phyloP scores from a whole-genome alignment of 139 green algal species.

The Ettlia oleoabundans region DNA sequence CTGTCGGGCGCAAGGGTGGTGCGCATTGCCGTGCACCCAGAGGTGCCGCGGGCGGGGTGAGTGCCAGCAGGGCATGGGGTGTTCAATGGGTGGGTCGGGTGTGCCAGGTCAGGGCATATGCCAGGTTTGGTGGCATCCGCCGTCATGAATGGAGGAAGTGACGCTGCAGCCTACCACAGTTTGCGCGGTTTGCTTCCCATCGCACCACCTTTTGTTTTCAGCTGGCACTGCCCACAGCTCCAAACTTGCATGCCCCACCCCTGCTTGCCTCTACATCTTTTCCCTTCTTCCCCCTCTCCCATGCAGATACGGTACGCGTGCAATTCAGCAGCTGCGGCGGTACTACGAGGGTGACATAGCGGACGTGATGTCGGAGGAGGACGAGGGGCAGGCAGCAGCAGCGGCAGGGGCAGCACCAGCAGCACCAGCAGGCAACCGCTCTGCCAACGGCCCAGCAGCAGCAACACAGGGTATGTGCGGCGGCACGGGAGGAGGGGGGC shows the following conservation, averaged over 20 bases:
- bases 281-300: background rate
- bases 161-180: too few relatives aligned
- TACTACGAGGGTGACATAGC: conserved; percentile 79
- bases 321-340: conserved; percentile 65
- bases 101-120: too few relatives aligned
- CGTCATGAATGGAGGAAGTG: too few relatives aligned
- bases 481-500: background rate
- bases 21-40: conserved; percentile 94
- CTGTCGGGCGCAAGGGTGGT: conserved; percentile 94
- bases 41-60: conserved; percentile 83
- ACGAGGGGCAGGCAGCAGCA: conserved; percentile 36
- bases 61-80: background rate
- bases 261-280: background rate
- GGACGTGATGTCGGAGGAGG: conserved; percentile 52
- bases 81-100: background rate
- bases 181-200: too few relatives aligned
- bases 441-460: conserved; percentile 13
- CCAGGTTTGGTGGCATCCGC: too few relatives aligned
- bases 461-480: background rate
- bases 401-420: background rate
- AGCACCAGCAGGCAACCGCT: conserved; percentile 15
- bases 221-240: too few relatives aligned
- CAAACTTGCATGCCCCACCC: too few relatives aligned
- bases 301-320: conserved; percentile 81
- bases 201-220: too few relatives aligned